Conservation (phyloP, 176 grass and related monocot genomes). For the Rhynchospora breviuscula region DNA sequence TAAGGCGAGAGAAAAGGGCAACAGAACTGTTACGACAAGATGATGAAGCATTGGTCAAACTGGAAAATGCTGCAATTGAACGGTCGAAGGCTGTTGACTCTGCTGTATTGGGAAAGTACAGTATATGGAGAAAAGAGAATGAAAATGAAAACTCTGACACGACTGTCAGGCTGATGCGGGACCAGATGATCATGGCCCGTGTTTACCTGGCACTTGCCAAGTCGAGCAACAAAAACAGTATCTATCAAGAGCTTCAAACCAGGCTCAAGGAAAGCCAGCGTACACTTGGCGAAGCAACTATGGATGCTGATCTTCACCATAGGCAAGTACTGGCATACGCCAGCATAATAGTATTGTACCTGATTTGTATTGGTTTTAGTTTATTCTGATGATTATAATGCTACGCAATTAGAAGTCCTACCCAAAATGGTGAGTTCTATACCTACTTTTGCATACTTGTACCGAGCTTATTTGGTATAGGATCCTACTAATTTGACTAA, state of each 20-base stretch:
- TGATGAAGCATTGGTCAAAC: constrained; percentile 74
- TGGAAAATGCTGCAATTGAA: constrained; percentile 88
- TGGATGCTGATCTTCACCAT: constrained; percentile 86
- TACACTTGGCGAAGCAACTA: constrained; percentile 68
- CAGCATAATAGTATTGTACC: neutral
- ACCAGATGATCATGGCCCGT: constrained; percentile 95
- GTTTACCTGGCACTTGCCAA: constrained; percentile 71
- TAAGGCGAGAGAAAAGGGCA: constrained; percentile 76
- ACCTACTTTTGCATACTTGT: neutral
- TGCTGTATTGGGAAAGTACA: constrained; percentile 94
- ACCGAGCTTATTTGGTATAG: neutral
- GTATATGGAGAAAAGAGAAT: constrained; percentile 92
- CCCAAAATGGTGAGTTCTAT: neutral
- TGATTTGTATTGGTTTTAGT: neutral
- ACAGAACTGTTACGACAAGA: constrained; percentile 67
- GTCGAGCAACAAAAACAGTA: constrained; percentile 57
- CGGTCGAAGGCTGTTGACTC: constrained; percentile 90
- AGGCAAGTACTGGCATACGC: constrained; percentile 37
- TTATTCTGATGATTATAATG: neutral
- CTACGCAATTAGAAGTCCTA: neutral
- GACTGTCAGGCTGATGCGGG: constrained; percentile 95
- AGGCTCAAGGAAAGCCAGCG: constrained; percentile 88
- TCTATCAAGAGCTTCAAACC: constrained; percentile 69
- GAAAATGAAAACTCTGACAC: constrained; percentile 91
- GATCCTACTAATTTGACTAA: neutral